Base-by-base conservation (phyloP, 2,329 filamentous ascomycete genomes). In the Phaeosphaeriaceae sp. region DNA sequence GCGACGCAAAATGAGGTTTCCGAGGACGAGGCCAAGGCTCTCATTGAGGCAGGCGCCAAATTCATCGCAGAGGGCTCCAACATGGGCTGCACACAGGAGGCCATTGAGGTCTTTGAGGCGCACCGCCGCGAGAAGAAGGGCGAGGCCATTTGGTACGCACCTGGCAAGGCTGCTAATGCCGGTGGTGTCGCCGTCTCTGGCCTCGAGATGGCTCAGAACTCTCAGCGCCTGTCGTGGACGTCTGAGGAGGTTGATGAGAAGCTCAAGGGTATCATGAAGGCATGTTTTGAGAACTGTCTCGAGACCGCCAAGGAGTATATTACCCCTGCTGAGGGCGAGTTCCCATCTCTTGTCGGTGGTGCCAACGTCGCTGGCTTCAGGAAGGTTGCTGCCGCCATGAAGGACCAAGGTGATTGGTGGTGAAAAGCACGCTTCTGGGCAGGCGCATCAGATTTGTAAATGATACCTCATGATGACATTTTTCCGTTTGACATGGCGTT, bases 171-270 rank as follows among this genome's bases (percentile, higher is more conserved):
- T 26, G 90, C 93, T 79, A 97, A 97, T 81, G 92, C 91, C 63
- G 94, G 94, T 76, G 94, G 94, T 82, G 94, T 97, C 49, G 94
- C 94, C 48, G 94, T 99, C 33, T 96, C 92, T 2, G 94, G 94
- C 66, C 86, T 99, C 36, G 94, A 99, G 84, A 99, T 99, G 94
- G 92, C 93, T 6, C 94, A 99, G 85, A 97, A 99, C 85, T 93
- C 88, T 60, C 78, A 87, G 76, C 88, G 93, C 53, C 81, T 97
- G 60, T 83, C 79, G 70, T 99, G 94, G 94, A 89, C 90, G 21
- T 71, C 81, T 38, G 89, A 96, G 81, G 89, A 96, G 81, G 94
- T 97, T 60, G 93, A 97, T 77, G 79, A 82, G 64, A 91, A 91
- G 79, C 87, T 99, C 70, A 92, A 95, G 83, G 81, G 77, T 66